Percentiles rank a stretch among this genome's conserved stretches.
Evolutionary conservation across 2,329 filamentous ascomycete genomes (phyloP).

Genomic region (Colletotrichum tanaceti): DNA sequence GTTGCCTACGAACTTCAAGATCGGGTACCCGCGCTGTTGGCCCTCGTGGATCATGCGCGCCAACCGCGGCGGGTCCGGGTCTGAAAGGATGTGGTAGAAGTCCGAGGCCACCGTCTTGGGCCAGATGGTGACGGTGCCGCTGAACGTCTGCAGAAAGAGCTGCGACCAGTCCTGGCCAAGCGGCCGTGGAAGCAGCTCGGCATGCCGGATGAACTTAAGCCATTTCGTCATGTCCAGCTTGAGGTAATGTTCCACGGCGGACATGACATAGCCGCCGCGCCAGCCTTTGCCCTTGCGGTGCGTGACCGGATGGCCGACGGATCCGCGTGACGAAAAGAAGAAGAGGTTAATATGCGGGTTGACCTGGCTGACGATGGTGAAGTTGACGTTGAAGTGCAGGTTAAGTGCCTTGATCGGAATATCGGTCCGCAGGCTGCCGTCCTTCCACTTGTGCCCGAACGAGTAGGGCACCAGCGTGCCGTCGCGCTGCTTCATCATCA

Average conservation of each 20-base stretch:
- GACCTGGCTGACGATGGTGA: slow-evolving; percentile 88
- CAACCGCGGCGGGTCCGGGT: slow-evolving; percentile 80
- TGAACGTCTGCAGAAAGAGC: slow-evolving; percentile 95
- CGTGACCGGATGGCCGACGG: slow-evolving; percentile 91
- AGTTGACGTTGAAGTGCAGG: slow-evolving; percentile 98
- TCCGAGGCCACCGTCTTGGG: slow-evolving; percentile 83
- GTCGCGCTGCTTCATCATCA: slow-evolving; percentile 86
- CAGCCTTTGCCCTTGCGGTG: slow-evolving; percentile 93
- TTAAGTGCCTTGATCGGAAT: slow-evolving; percentile 96
- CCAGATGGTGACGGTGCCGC: slow-evolving; percentile 96
- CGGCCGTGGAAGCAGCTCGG: slow-evolving; percentile 90
- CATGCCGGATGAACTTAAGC: slow-evolving; percentile 92
- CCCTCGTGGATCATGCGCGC: slow-evolving; percentile 92
- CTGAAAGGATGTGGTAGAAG: slow-evolving; percentile 86
- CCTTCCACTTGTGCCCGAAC: slow-evolving; percentile 99
- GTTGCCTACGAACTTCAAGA: slow-evolving; percentile 91
- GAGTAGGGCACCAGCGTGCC: slow-evolving; percentile 88
- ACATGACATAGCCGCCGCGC: slow-evolving; percentile 94
- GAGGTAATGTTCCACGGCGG: slow-evolving; percentile 91
- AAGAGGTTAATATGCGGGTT: slow-evolving; percentile 99
- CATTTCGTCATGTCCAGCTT: slow-evolving; percentile 98
- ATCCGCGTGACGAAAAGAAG: slow-evolving; percentile 95
- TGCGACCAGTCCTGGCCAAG: slow-evolving; percentile 97
- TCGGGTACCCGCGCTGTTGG: slow-evolving; percentile 89
- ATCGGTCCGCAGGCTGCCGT: slow-evolving; percentile 92